These are phyloP conservation scores for Colletotrichum eleusines DNA, from an alignment of 2,329 filamentous ascomycete species.

Conservation along the genomic window DNA sequence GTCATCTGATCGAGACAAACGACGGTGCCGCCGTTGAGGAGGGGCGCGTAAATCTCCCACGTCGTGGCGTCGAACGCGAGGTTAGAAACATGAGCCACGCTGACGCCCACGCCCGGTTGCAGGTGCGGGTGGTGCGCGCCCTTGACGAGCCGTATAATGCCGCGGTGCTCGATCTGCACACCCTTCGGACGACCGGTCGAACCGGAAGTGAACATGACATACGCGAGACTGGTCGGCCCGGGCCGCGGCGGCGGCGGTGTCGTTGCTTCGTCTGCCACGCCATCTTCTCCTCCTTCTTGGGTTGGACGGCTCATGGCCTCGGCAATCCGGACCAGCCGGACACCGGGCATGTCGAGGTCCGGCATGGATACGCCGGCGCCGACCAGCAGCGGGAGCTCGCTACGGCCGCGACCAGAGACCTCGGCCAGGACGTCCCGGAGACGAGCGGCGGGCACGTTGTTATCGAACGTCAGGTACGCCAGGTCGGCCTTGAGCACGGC, in stretches of 20 bases:
- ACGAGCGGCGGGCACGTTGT: constrained; percentile 36
- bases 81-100: constrained; percentile 24
- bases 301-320: neutral
- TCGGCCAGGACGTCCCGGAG: constrained; percentile 37
- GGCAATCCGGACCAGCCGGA: neutral
- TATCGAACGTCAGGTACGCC: constrained; percentile 42
- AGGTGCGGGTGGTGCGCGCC: neutral
- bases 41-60: constrained; percentile 42
- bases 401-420: constrained; percentile 1
- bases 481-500: constrained; percentile 43
- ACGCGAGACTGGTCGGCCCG: constrained; percentile 41
- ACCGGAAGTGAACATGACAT: constrained; percentile 64
- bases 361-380: neutral
- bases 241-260: neutral
- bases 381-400: constrained; percentile 33
- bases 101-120: neutral
- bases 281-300: too few relatives aligned
- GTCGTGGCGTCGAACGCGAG: constrained; percentile 43
- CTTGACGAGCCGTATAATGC: constrained; percentile 36
- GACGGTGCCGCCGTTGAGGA: constrained; percentile 43
- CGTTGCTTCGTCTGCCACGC: too few relatives aligned
- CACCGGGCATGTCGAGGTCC: neutral
- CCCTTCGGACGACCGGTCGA: constrained; percentile 64
- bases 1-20: constrained; percentile 43
- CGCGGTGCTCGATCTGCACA: constrained; percentile 51